Conservation (phyloP, 2,329 filamentous ascomycete genomes). For the Purpureocillium takamizusanense region DNA sequence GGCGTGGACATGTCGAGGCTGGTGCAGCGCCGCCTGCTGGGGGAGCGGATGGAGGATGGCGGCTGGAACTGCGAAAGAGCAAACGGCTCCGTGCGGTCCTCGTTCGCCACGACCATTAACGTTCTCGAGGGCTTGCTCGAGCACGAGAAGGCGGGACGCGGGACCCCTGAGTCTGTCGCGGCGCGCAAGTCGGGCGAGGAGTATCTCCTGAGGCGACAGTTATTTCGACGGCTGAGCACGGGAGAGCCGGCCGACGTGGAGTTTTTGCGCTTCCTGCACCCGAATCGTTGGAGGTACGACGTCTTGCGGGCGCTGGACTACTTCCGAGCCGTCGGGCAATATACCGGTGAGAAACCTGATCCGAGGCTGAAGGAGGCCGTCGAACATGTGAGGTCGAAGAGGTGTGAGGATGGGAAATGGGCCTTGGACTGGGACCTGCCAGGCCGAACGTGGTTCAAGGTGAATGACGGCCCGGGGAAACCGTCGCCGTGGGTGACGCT, state of each 20-base stretch:
- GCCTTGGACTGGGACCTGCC: not conserved
- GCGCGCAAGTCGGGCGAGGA: constrained; percentile 7
- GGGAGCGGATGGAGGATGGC: constrained; percentile 5
- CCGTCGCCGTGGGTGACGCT: no score
- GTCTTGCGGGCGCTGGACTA: constrained; percentile 6
- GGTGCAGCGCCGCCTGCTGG: constrained; percentile 4
- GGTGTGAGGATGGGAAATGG: not conserved
- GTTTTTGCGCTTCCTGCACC: constrained; percentile 2
- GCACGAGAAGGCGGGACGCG: constrained; percentile 4
- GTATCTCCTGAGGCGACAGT: constrained; percentile 6
- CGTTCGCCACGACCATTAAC: constrained; percentile 8
- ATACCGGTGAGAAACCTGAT: not conserved
- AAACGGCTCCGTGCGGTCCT: constrained; percentile 4
- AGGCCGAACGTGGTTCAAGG: no score
- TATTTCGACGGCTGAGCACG: constrained; percentile 3
- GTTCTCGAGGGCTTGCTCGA: constrained; percentile 6
- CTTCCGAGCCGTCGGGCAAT: constrained; percentile 1
- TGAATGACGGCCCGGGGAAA: no score
- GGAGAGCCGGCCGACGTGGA: constrained; percentile 4
- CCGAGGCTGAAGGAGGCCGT: constrained; percentile 3
- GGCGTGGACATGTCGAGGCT: constrained; percentile 6
- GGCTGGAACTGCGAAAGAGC: constrained; percentile 7
- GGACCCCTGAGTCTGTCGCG: not conserved
- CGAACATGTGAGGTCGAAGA: constrained; percentile 3
- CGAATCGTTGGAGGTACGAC: constrained; percentile 3